Base-by-base conservation (phyloP, 257 asterid genomes). In the Parsonsia alboflavescens region DNA sequence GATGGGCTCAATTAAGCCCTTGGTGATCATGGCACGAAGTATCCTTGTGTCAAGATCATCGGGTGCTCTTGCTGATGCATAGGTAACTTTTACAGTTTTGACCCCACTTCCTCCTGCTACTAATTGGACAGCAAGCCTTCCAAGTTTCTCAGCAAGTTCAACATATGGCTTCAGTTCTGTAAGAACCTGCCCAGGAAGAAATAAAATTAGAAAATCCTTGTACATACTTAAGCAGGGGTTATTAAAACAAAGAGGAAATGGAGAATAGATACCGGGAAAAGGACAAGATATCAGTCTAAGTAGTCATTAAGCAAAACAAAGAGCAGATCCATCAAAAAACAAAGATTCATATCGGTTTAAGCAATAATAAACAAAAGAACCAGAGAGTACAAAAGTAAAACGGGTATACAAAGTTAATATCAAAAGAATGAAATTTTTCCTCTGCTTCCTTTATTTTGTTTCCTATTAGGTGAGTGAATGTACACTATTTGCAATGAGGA, bases 11-110 rank as follows among this genome's bases (percentile, higher is more conserved):
- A 93, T 91, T 56, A 93, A 82, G 58, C 98, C 98, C 88, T 93
- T 91, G 68, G 88, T 93, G 72, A 93, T 90, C 97, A 91, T 93
- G 83, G 97, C 97, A 17, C 98, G 97, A 7, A 93, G 97, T 66
- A 91, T 12, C 48, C 97, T 79, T 10, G 97, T 91, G 86, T 93
- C 98, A 1, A 93, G 91, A 77, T 92, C 97, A 65, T 92, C 97
- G 8, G 97, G 97, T 62, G 92, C 97, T 78, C 98, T 79, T 10
- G 96, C 88, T 5, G 98, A 91, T 2, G 96, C 88, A 30, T 94
- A 94, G 52, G 92, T 82, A 5, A 94, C 91, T 81, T 85, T 92
- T 44, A 94, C 93, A 7, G 81, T 54, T 78, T 87, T 90, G 52
- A 94, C 90, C 15, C 98, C 98, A 42, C 86, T 85, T 30, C 97